Conservation (phyloP, 2,329 filamentous ascomycete species). For the Pseudogymnoascus sp. region DNA sequence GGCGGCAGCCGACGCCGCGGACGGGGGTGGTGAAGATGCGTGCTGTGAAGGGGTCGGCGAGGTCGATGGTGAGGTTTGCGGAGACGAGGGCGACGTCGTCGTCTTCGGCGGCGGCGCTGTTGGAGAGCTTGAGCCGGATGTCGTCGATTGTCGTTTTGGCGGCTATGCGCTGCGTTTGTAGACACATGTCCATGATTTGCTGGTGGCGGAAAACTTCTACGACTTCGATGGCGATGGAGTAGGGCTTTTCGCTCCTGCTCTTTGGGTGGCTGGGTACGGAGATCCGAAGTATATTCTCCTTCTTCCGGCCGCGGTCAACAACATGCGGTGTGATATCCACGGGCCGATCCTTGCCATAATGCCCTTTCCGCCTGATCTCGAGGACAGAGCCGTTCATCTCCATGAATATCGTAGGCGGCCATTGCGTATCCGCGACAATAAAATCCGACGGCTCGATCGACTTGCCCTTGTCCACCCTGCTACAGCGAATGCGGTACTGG, state of each 20-base stretch:
- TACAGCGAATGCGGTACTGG: constrained; percentile 62
- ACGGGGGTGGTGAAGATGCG: constrained; percentile 62
- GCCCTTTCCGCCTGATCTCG: constrained; percentile 54
- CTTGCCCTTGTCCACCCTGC: constrained; percentile 29
- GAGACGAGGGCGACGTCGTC: constrained; percentile 57
- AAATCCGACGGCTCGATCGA: constrained; percentile 40
- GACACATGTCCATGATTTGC: constrained; percentile 35
- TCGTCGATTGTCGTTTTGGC: constrained; percentile 42
- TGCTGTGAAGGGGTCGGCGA: constrained; percentile 60
- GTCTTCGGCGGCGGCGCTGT: constrained; percentile 35
- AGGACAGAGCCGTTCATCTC: constrained; percentile 55
- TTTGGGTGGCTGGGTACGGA: constrained; percentile 29
- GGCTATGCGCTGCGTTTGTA: constrained; percentile 32
- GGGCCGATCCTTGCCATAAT: constrained; percentile 68
- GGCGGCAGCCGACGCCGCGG: constrained; percentile 59
- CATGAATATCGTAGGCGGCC: constrained; percentile 65
- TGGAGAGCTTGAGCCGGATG: constrained; percentile 47
- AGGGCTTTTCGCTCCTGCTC: constrained; percentile 35
- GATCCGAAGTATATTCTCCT: constrained; percentile 51
- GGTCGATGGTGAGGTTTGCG: constrained; percentile 50
- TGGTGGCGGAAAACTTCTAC: constrained; percentile 47
- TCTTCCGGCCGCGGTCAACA: constrained; percentile 18
- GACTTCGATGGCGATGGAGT: constrained; percentile 61
- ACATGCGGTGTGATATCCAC: constrained; percentile 58
- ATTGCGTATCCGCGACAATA: constrained; percentile 54